Conservation (phyloP, 2,329 filamentous ascomycete genomes). For the Hypoxylon sp. region DNA sequence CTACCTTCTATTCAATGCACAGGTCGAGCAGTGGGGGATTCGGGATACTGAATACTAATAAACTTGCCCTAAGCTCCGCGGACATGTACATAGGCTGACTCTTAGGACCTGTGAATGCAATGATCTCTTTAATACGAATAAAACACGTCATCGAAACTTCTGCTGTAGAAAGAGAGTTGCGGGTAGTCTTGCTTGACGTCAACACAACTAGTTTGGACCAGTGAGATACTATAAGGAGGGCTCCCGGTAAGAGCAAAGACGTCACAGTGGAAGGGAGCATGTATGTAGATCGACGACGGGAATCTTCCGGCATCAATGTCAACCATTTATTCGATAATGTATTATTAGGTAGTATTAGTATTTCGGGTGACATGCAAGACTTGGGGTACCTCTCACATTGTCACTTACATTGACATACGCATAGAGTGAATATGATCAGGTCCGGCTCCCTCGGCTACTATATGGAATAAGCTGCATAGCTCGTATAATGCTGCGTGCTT, state of each 20-base stretch:
- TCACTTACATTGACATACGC: background rate
- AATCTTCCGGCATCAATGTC: background rate
- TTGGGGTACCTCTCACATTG: background rate
- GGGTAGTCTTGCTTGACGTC: background rate
- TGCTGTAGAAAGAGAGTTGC: background rate
- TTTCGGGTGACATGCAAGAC: background rate
- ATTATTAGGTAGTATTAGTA: background rate
- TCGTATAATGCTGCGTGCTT: too few species aligned
- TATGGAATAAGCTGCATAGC: too few species aligned
- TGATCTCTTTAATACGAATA: background rate
- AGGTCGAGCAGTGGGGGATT: too few species aligned
- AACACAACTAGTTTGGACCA: background rate
- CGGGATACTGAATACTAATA: too few species aligned
- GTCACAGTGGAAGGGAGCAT: background rate
- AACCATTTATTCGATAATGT: background rate
- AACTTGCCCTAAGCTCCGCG: too few species aligned
- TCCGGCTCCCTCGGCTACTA: background rate
- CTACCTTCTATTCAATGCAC: too few species aligned
- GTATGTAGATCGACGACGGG: background rate
- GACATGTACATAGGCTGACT: too few species aligned
- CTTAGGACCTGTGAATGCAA: background rate
- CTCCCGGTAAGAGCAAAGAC: background rate
- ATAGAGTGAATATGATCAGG: background rate
- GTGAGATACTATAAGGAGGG: background rate
- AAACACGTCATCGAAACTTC: background rate